Evolutionary conservation across 1,284 basidiomycete genomes (phyloP).

Genomic region (Amylostereum areolatum): DNA sequence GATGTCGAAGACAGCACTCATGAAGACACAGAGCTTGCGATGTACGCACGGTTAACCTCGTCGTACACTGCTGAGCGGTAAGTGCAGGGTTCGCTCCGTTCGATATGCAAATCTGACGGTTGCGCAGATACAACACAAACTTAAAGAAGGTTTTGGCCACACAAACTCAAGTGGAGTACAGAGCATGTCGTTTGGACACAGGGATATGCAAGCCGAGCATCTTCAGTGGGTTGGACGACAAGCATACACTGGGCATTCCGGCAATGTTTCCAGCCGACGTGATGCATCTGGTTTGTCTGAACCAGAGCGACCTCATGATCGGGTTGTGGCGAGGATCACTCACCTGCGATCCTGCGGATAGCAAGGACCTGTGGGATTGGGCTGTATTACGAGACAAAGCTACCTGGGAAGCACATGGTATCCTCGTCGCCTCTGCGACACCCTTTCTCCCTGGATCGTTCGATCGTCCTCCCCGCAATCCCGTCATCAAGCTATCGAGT

Average conservation of each 20-base stretch:
- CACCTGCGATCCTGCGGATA: slow-evolving; percentile 19
- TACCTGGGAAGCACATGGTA: slow-evolving; percentile 28
- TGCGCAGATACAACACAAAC: not conserved
- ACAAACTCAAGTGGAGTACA: slow-evolving; percentile 14
- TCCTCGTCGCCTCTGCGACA: slow-evolving; percentile 18
- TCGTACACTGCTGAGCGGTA: no score
- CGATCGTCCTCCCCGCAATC: slow-evolving; percentile 29
- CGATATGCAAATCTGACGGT: no score
- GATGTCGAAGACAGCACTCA: slow-evolving; percentile 20
- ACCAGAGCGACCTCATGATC: slow-evolving; percentile 24
- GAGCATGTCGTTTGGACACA: slow-evolving; percentile 18
- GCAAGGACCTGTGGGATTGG: slow-evolving; percentile 25
- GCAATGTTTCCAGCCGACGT: slow-evolving; percentile 22
- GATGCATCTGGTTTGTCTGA: slow-evolving; percentile 28
- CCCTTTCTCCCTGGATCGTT: slow-evolving; percentile 16
- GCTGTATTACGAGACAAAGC: slow-evolving; percentile 14
- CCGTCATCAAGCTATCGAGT: slow-evolving; percentile 30
- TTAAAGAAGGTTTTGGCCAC: not conserved
- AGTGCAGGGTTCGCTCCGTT: no score
- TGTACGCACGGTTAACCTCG: no score
- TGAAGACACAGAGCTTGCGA: not conserved
- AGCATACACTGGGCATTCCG: slow-evolving; percentile 20
- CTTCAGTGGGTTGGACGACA: slow-evolving; percentile 18
- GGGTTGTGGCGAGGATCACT: slow-evolving; percentile 25
- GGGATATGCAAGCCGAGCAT: slow-evolving; percentile 29